Percentiles rank a stretch among this genome's conserved stretches.
phyloP scores from a whole-genome alignment of 2,329 filamentous ascomycete genomes.

The Diaporthe eres region DNA sequence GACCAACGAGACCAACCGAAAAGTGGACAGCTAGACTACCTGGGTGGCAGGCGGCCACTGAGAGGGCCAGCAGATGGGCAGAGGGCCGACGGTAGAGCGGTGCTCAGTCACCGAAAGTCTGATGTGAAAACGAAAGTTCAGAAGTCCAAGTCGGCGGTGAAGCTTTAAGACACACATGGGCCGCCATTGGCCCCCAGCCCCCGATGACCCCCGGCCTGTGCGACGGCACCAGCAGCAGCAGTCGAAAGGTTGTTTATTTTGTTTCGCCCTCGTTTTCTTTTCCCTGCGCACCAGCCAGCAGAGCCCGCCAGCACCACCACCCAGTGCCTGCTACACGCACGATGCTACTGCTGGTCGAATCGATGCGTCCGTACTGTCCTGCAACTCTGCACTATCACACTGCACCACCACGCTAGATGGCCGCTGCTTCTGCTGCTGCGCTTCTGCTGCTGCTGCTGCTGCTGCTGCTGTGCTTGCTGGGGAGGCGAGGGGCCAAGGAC shows the following conservation, averaged over 20 bases:
- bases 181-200: conserved; percentile 22
- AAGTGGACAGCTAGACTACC: conserved; percentile 7
- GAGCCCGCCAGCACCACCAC: not conserved
- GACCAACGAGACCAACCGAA: conserved; percentile 13
- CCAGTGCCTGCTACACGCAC: not conserved
- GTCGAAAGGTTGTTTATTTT: conserved; percentile 33
- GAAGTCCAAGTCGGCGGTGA: conserved; percentile 21
- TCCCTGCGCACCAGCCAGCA: not conserved
- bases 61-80: not conserved
- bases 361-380: conserved; percentile 2
- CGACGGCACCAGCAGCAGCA: conserved; percentile 23
- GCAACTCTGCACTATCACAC: conserved; percentile 27
- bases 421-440: not conserved
- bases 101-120: conserved; percentile 35
- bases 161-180: conserved; percentile 32
- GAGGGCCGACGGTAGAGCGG: not conserved
- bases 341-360: conserved; percentile 11
- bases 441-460: not conserved
- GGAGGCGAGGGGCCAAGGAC: not conserved
- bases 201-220: conserved; percentile 15
- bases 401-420: conserved; percentile 22
- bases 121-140: not conserved
- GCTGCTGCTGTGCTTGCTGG: not conserved
- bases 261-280: conserved; percentile 18
- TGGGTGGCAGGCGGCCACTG: not conserved